Evolutionary conservation across 768 basidiomycete species (phyloP).

Genomic region (Leccinum disarticulatum): DNA sequence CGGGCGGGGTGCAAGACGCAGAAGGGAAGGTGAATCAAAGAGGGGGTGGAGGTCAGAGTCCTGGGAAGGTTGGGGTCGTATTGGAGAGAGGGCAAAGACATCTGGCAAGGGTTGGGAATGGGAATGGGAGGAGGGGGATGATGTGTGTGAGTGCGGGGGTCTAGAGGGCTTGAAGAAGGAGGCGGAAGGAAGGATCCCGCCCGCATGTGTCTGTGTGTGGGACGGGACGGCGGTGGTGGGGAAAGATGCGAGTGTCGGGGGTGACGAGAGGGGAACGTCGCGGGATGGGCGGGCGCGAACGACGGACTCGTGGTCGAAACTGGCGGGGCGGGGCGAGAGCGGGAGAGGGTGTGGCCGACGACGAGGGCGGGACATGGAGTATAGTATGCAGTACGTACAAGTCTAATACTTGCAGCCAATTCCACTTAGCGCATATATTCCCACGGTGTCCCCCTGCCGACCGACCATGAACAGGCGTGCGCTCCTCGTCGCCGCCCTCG

Average conservation of each 20-base stretch:
- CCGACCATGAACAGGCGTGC: conserved; percentile 11
- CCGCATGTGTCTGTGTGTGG: conserved; percentile 67
- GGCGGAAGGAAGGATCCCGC: conserved; percentile 74
- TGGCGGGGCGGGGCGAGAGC: conserved; percentile 5
- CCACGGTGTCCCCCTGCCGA: conserved; percentile 12
- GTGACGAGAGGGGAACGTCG: conserved; percentile 27
- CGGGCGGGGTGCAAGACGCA: conserved; percentile 36
- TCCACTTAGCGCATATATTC: not conserved
- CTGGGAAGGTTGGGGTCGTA: conserved; percentile 38
- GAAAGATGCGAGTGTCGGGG: conserved; percentile 12
- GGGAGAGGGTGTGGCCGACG: conserved; percentile 4
- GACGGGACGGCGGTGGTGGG: conserved; percentile 39
- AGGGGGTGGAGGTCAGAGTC: conserved; percentile 41
- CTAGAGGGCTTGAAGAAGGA: conserved; percentile 76
- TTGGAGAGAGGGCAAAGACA: conserved; percentile 41
- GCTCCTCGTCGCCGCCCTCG: conserved; percentile 57
- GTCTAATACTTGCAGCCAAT: not conserved
- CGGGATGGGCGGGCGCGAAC: conserved; percentile 6
- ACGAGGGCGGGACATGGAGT: not conserved
- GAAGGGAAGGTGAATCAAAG: conserved; percentile 26
- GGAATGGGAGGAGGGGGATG: conserved; percentile 34
- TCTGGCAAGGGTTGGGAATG: conserved; percentile 29
- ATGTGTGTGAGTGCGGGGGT: conserved; percentile 50
- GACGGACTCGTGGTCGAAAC: conserved; percentile 19
- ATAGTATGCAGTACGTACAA: not conserved